Percentiles rank a stretch among this genome's conserved stretches.
These are phyloP conservation scores for Solanum tarapatanum DNA, from an alignment of 257 asterid species.

Conservation along the genomic window DNA sequence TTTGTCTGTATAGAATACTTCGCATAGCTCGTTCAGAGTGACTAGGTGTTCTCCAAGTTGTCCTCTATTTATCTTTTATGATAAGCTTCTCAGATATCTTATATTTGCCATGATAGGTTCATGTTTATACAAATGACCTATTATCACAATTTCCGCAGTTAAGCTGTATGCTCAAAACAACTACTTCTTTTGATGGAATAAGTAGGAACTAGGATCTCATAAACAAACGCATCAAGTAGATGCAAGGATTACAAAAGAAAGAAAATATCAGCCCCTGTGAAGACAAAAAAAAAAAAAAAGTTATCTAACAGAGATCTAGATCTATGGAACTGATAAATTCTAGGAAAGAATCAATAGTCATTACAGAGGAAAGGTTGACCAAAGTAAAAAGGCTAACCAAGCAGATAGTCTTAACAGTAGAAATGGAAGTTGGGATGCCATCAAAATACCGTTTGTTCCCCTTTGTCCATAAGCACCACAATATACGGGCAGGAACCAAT, in stretches of 20 bases:
- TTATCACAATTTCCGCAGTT: background rate
- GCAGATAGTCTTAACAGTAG: background rate
- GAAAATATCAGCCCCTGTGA: background rate
- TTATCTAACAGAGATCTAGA: no score
- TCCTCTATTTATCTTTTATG: background rate
- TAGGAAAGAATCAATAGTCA: background rate
- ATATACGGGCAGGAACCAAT: background rate
- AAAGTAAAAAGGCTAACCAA: background rate
- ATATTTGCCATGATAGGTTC: background rate
- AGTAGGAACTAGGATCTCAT: background rate
- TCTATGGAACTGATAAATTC: no score
- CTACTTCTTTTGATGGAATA: background rate
- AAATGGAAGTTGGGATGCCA: background rate
- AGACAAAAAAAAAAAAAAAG: background rate
- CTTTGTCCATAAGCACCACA: background rate
- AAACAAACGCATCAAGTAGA: background rate
- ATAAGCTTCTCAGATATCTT: background rate
- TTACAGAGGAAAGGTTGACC: background rate
- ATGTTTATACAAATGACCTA: background rate
- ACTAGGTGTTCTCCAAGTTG: background rate
- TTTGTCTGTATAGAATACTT: no score
- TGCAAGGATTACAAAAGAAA: background rate
- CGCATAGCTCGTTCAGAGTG: background rate
- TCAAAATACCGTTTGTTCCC: background rate
- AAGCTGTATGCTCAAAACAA: background rate